These are phyloP conservation scores for Dianthus caryophyllus DNA, from an alignment of 148 eudicot species.

Conservation along the genomic window DNA sequence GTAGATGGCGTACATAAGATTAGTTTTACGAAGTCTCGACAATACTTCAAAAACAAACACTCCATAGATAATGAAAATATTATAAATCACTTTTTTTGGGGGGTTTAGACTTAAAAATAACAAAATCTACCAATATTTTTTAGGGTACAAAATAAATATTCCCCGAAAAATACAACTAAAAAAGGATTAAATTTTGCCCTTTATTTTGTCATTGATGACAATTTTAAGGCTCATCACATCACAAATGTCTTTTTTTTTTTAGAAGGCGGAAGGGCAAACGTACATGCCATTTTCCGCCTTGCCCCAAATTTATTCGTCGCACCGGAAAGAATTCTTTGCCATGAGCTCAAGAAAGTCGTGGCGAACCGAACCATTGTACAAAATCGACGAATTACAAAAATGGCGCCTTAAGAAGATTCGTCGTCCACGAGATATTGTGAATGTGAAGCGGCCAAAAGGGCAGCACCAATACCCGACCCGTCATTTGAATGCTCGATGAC, in stretches of 20 bases:
- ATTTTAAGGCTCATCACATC: slow-evolving; percentile 11
- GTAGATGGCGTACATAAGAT: too few relatives aligned
- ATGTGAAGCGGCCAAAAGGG: slow-evolving; percentile 91
- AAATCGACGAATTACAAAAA: slow-evolving; percentile 9
- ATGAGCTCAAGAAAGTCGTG: not conserved
- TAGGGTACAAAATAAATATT: not conserved
- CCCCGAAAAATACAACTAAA: slow-evolving; percentile 3
- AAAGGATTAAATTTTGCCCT: slow-evolving; percentile 1
- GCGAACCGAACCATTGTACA: not conserved
- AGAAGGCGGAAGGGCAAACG: not conserved
- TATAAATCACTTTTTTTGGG: too few relatives aligned
- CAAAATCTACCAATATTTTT: not conserved
- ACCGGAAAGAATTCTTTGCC: slow-evolving; percentile 8
- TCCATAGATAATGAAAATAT: too few relatives aligned
- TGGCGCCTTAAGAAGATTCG: slow-evolving; percentile 4
- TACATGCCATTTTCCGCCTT: slow-evolving; percentile 2
- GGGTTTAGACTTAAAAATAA: not conserved
- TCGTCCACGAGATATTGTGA: slow-evolving; percentile 57
- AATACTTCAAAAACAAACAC: too few relatives aligned
- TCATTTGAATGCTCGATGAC: slow-evolving; percentile 72
- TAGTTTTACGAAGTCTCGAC: too few relatives aligned
- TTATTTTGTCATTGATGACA: slow-evolving; percentile 21
- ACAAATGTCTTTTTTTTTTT: slow-evolving; percentile 10
- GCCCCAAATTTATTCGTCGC: slow-evolving; percentile 22
- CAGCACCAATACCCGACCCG: slow-evolving; percentile 93